Percentiles rank a stretch among this genome's conserved stretches.
Conservation (phyloP, 2,329 filamentous ascomycete species). For the Arthrobotrys megalospora region DNA sequence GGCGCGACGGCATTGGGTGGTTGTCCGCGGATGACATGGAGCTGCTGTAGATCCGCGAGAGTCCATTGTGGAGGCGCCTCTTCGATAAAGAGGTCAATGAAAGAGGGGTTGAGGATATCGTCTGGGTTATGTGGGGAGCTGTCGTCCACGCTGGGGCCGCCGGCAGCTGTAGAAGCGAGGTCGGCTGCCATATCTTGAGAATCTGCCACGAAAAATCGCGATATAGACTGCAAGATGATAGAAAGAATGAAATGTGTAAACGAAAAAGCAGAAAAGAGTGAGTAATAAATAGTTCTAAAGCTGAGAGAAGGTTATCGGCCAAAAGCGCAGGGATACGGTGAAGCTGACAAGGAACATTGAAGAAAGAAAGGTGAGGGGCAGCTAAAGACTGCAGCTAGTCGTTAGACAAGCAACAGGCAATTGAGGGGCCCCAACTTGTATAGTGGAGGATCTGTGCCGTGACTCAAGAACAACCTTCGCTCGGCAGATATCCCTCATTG, state of each 20-base stretch:
- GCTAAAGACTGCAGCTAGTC: slow-evolving; percentile 1
- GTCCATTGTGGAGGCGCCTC: slow-evolving; percentile 50
- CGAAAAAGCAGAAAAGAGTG: not conserved
- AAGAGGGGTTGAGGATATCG: slow-evolving; percentile 51
- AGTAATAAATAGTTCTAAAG: not conserved
- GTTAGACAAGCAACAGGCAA: no score
- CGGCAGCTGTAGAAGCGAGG: slow-evolving; percentile 19
- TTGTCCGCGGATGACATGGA: slow-evolving; percentile 29
- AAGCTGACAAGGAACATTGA: not conserved
- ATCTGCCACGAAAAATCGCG: not conserved
- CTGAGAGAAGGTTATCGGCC: slow-evolving; percentile 3
- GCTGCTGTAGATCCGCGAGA: slow-evolving; percentile 42
- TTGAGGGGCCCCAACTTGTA: slow-evolving; percentile 5
- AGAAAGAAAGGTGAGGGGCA: slow-evolving; percentile 26
- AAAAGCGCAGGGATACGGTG: slow-evolving; percentile 34
- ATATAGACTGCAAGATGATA: not conserved
- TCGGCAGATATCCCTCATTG: slow-evolving; percentile 13
- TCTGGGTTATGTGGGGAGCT: slow-evolving; percentile 32
- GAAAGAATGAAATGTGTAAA: not conserved
- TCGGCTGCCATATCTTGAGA: slow-evolving; percentile 9
- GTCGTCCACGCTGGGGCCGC: slow-evolving; percentile 14
- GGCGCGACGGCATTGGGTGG: slow-evolving; percentile 14
- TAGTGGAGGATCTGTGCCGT: slow-evolving; percentile 34
- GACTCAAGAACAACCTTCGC: slow-evolving; percentile 32
- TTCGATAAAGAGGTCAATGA: slow-evolving; percentile 54